Base-by-base conservation (phyloP, 75 land plant genomes). In the Picea sitchensis region DNA sequence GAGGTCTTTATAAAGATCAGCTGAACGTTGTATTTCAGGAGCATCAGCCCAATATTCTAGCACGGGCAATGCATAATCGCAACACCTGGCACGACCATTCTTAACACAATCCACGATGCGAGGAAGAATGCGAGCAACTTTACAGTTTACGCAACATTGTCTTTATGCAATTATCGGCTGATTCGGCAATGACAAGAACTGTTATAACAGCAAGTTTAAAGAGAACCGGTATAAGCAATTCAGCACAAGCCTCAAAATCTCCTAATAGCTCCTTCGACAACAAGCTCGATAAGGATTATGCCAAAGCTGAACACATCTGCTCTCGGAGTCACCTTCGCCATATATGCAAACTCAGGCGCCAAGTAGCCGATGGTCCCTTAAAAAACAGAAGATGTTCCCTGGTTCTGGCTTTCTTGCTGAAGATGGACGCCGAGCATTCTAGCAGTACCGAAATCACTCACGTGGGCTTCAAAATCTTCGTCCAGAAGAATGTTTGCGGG, bases 181-280 rank as follows among this genome's bases (percentile, higher is more conserved):
- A 98, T 67, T 98, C 99, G 60, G 94, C 94, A 81, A 98, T 98
- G 36, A 98, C 99, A 76, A 93, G 90, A 20, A 98, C 98, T 58
- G 98, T 98, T 75, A 98, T 98, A 74, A 98, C 98, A 72, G 95
- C 98, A 77, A 95, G 89, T 87, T 98, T 98, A 82, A 98, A 98
- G 60, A 98, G 92, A 34, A 92, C 91, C 59, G 99, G 99, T 82
- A 98, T 91, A 74, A 95, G 91, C 74, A 91, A 85, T 82, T 98
- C 99, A 57, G 98, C 99, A 84, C 91, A 93, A 67, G 88, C 82
- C 72, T 98, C 99, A 86, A 98, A 98, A 78, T 98, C 99, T 57
- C 92, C 90, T 73, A 92, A 81, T 51, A 98, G 92, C 86, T 98
- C 98, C n/a, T n/a, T n/a, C n/a, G n/a, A n/a, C n/a, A n/a, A n/a